Base-by-base conservation (phyloP, 805 yeast species). In the Helenozyma rhizophorensis region DNA sequence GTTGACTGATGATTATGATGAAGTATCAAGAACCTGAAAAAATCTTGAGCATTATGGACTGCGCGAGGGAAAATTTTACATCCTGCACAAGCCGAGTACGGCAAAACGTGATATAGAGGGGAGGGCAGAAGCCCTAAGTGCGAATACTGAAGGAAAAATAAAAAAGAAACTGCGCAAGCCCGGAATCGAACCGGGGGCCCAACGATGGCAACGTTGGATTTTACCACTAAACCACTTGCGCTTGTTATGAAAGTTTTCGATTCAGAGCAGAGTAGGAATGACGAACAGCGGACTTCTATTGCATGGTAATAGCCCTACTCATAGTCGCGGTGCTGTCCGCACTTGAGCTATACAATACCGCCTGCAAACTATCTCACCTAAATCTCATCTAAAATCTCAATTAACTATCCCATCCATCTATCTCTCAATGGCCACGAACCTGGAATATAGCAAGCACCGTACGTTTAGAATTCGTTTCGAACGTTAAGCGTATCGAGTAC, bases 1-100 rank as follows among this genome's bases (percentile, higher is more conserved):
- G 70, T 63, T 77, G 68, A 61, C 65, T 70, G 64, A 63, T 65
- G 51, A 45, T 51, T 47, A 43, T 45, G 39, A 34, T 32, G 34
- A 35, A 39, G 39, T 31, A 39, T 35, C 40, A 27, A 38, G 40
- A 41, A 31, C 37, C 38, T 43, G 43, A 38, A 43, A 45, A 42
- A 37, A 32, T 37, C 34, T 41, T 33, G 33, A 38, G 29, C 23
- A 30, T 27, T 33, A 31, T 32, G 37, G 33, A 22, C 28, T 31
- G 43, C 25, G 46, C 43, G 46, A 30, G 39, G 28, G 44, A 40
- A 42, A 42, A 37, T 34, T 42, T 42, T 39, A 25, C 21, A 19
- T 28, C 34, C 35, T 37, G 47, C 45, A 39, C 29, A 22, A 27
- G 26, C 7, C 16, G 23, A 17, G 27, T 21, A 16, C 23, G 29